Evolutionary conservation across 805 yeast species (phyloP).

Genomic region (Wickerhamiella cacticola): DNA sequence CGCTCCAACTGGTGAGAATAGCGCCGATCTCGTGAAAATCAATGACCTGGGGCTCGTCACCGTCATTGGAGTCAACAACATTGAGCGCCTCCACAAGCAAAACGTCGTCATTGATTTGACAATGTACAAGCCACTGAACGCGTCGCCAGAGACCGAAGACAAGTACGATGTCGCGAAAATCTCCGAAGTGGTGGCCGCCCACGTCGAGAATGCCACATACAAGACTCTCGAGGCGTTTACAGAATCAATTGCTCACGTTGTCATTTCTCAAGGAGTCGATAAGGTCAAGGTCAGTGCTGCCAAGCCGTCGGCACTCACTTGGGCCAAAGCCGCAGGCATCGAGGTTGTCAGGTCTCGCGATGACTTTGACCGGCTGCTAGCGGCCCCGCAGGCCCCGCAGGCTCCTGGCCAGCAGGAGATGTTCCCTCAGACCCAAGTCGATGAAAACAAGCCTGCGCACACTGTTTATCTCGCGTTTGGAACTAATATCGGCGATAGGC

Average conservation of each 20-base stretch:
- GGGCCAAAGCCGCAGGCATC: slow-evolving; percentile 86
- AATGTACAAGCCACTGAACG: slow-evolving; percentile 33
- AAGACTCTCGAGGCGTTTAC: slow-evolving; percentile 91
- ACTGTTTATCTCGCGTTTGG: slow-evolving; percentile 78
- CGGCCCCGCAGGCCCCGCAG: slow-evolving; percentile 9
- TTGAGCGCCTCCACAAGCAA: slow-evolving; percentile 76
- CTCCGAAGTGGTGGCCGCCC: slow-evolving; percentile 40
- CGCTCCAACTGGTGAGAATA: slow-evolving; percentile 17
- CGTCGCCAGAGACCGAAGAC: slow-evolving; percentile 16
- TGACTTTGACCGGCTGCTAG: slow-evolving; percentile 31
- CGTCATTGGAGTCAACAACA: slow-evolving; percentile 85
- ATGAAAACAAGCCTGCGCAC: slow-evolving; percentile 27
- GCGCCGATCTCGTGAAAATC: slow-evolving; percentile 26
- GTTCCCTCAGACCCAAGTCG: slow-evolving; percentile 20
- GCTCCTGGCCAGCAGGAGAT: slow-evolving; percentile 9
- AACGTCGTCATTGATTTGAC: slow-evolving; percentile 48
- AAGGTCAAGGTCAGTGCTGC: slow-evolving; percentile 49
- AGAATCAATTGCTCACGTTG: slow-evolving; percentile 50
- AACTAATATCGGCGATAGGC: slow-evolving; percentile 65
- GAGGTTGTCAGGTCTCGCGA: slow-evolving; percentile 41
- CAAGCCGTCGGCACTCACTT: slow-evolving; percentile 81
- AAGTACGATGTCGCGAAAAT: slow-evolving; percentile 32
- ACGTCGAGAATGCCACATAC: slow-evolving; percentile 69
- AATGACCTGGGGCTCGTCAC: slow-evolving; percentile 45
- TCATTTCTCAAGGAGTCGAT: slow-evolving; percentile 35